Conservation (phyloP, 1,284 basidiomycete species). For the Athelia sp. region DNA sequence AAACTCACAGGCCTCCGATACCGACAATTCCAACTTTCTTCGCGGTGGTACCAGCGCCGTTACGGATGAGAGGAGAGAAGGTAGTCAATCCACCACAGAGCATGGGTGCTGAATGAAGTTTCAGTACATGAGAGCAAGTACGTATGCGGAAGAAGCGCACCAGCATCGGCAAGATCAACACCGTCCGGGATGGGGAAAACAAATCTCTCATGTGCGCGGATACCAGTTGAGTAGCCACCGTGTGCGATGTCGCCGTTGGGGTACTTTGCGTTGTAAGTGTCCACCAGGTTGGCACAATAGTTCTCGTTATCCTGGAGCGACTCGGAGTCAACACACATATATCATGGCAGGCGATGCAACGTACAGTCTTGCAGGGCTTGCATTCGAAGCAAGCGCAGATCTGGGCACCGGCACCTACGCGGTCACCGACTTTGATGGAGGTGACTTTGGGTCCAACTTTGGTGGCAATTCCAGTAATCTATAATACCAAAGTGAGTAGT, state of each 20-base stretch:
- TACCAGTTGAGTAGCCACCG: conserved; percentile 64
- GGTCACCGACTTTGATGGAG: conserved; percentile 55
- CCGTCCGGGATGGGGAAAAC: conserved; percentile 66
- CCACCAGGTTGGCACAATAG: conserved; percentile 27
- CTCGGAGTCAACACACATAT: not conserved
- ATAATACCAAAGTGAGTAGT: no score
- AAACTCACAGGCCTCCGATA: conserved; percentile 51
- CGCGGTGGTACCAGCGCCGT: conserved; percentile 36
- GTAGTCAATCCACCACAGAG: conserved; percentile 66
- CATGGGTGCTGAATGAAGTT: conserved; percentile 40
- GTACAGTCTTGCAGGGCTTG: conserved; percentile 39
- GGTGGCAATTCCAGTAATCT: conserved; percentile 51
- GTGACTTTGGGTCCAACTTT: conserved; percentile 50
- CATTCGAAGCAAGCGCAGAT: conserved; percentile 50
- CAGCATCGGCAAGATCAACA: conserved; percentile 37
- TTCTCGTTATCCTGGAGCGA: conserved; percentile 45
- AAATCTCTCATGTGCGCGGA: conserved; percentile 64
- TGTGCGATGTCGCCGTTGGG: conserved; percentile 47
- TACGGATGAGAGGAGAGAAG: conserved; percentile 59
- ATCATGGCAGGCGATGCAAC: not conserved
- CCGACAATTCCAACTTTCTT: conserved; percentile 67
- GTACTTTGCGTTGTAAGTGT: conserved; percentile 38
- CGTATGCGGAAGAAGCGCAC: not conserved
- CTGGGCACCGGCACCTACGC: conserved; percentile 63
- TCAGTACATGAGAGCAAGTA: not conserved